These are phyloP conservation scores for Calonectria pauciramosa DNA, from an alignment of 2,329 filamentous ascomycete genomes.

Conservation along the genomic window DNA sequence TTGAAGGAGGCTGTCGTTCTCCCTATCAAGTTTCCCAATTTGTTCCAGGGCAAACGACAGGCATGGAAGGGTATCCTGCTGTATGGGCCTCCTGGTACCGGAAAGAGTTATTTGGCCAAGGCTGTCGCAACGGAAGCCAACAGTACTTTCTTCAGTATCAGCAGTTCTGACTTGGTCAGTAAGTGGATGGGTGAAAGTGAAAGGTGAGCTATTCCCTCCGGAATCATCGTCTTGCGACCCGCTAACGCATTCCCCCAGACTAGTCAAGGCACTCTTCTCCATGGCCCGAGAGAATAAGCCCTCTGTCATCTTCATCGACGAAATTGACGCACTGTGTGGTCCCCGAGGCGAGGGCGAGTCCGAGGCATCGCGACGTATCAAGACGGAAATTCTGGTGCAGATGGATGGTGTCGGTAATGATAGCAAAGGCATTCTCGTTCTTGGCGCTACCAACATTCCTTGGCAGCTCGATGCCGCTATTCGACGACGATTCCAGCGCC, in stretches of 20 bases:
- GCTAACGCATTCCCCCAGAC: constrained; percentile 60
- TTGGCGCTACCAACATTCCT: constrained; percentile 97
- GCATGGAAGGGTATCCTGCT: constrained; percentile 98
- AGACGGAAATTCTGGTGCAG: constrained; percentile 97
- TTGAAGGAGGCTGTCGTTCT: constrained; percentile 97
- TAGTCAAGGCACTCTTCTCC: constrained; percentile 96
- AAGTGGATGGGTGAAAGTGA: constrained; percentile 99
- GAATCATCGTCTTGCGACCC: neutral
- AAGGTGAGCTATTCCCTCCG: constrained; percentile 69
- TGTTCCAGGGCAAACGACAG: constrained; percentile 96
- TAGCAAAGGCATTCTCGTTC: constrained; percentile 91
- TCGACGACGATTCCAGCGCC: constrained; percentile 92
- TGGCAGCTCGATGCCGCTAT: constrained; percentile 99
- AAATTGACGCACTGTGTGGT: constrained; percentile 96
- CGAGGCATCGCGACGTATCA: constrained; percentile 96
- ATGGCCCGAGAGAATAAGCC: constrained; percentile 99
- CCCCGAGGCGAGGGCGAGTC: constrained; percentile 95
- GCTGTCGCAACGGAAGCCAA: constrained; percentile 98
- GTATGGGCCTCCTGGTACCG: constrained; percentile 95
- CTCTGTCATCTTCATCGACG: constrained; percentile 98
- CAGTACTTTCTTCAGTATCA: constrained; percentile 99
- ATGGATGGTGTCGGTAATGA: constrained; percentile 99
- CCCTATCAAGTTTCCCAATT: constrained; percentile 97
- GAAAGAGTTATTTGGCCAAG: constrained; percentile 97
- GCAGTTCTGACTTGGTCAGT: constrained; percentile 95